Conservation (phyloP, 2,329 filamentous ascomycete genomes). For the Thelonectria blattea region DNA sequence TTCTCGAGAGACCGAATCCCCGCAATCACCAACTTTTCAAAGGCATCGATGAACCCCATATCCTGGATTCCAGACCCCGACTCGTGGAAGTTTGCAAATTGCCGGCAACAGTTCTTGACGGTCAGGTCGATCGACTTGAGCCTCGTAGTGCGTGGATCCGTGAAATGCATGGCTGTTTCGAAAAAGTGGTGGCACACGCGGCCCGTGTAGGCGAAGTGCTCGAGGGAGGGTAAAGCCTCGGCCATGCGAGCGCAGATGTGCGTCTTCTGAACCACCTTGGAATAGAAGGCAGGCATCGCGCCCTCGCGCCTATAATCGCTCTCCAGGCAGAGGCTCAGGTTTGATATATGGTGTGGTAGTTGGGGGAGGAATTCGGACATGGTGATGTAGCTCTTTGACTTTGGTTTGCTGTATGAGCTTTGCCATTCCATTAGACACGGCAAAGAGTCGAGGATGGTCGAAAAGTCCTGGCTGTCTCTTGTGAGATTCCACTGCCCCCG, state of each 20-base stretch:
- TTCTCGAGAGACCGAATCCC: conserved; percentile 65
- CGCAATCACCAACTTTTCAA: conserved; percentile 70
- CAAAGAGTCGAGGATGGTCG: conserved; percentile 64
- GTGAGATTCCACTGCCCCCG: conserved; percentile 82
- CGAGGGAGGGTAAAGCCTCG: conserved; percentile 63
- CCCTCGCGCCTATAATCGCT: conserved; percentile 72
- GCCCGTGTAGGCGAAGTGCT: conserved; percentile 75
- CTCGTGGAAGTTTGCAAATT: conserved; percentile 61
- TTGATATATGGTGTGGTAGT: conserved; percentile 63
- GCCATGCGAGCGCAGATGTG: conserved; percentile 73
- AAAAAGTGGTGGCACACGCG: conserved; percentile 75
- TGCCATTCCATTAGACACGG: conserved; percentile 70
- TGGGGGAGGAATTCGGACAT: conserved; percentile 68
- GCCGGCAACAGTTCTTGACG: conserved; percentile 76
- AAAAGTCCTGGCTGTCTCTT: conserved; percentile 67
- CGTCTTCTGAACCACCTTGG: conserved; percentile 62
- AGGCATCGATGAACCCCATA: conserved; percentile 73
- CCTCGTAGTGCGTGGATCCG: conserved; percentile 54
- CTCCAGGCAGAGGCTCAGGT: conserved; percentile 72
- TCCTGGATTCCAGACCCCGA: conserved; percentile 74
- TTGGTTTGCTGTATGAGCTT: conserved; percentile 72
- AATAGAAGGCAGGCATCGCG: conserved; percentile 64
- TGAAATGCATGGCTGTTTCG: conserved; percentile 58
- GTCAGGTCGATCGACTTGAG: conserved; percentile 74
- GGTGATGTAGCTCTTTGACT: conserved; percentile 74